Base-by-base conservation (phyloP, 2,329 filamentous ascomycete genomes). In the Clarireedia monteithiana region DNA sequence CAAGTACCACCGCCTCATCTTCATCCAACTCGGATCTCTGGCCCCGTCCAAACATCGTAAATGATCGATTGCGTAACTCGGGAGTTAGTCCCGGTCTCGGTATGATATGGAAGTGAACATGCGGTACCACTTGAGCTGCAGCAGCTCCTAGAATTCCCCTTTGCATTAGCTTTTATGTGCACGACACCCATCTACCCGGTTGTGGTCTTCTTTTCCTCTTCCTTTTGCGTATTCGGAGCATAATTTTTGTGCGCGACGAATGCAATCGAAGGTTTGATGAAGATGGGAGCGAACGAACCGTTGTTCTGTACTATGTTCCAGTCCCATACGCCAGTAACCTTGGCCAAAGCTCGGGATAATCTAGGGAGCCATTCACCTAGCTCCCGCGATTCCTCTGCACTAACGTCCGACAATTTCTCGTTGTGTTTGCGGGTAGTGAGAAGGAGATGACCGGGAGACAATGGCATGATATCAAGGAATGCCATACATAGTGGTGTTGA, bases 301-400 rank as follows among this genome's bases (percentile, higher is more conserved):
- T 96, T 97, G 70, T 97, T 97, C 75, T 97, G 92, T 55, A 97
- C 89, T 30, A 97, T 84, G 71, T 99, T 99, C 87, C 92, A 97
- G 73, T 96, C 91, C 50, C 77, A 77, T 1, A 89, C 81, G 9
- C 85, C 86, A 2, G 85, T 88, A 0, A 84, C 82, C 51, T 76
- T 77, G 34, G 83, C 79, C 39, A 96, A 77, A 0, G 88, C 88
- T 20, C 81, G 75, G 17, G 87, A 88, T 2, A 96, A 74, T 3
- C 92, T 71, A 36, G 89, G 84, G 27, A 95, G 79, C 75, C 78
- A 81, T 58, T 71, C 69, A 65, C 88, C 83, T 55, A 95, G 77
- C 65, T 86, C 84, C 55, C 77, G 76, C 24, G 84, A 81, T 69
- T 91, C 87, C 48, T 69, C 68, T 1, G 80, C 72, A 0, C 75